These are phyloP conservation scores for Pseudevernia furfuracea DNA, from an alignment of 495 filamentous ascomycete species.

Conservation along the genomic window DNA sequence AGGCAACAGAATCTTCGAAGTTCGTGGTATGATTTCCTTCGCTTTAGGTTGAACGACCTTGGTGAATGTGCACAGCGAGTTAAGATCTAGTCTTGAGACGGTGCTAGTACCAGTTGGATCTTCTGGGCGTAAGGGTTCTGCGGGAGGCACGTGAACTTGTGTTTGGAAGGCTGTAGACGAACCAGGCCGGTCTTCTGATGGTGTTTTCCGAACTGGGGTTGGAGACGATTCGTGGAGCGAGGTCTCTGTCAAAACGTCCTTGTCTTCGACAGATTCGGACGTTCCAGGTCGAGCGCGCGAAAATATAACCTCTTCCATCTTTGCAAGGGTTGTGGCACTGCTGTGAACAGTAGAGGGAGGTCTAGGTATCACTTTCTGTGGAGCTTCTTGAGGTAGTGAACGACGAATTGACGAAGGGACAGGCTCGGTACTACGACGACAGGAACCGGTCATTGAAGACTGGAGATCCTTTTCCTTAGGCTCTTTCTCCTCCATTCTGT, in stretches of 20 bases:
- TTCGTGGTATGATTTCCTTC: neutral
- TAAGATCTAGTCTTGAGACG: neutral
- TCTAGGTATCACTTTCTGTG: slow-evolving; percentile 1
- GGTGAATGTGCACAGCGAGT: neutral
- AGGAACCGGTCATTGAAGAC: neutral
- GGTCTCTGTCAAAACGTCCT: neutral
- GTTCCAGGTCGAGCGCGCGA: neutral
- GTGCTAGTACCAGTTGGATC: too few species aligned
- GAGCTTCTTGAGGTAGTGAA: neutral
- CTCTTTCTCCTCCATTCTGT: neutral
- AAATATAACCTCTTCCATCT: slow-evolving; percentile 20
- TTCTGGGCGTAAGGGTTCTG: neutral
- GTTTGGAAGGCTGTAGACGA: slow-evolving; percentile 7
- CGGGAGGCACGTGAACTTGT: neutral
- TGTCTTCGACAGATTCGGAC: neutral
- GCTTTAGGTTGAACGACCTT: neutral
- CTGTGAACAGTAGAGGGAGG: slow-evolving; percentile 2
- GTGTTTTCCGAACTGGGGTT: neutral
- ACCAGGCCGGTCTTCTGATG: neutral
- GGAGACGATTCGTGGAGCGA: neutral
- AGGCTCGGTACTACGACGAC: neutral
- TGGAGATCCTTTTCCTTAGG: neutral
- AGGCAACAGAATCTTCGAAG: neutral
- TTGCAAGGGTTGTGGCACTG: slow-evolving; percentile 7
- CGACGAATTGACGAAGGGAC: too few species aligned